Evolutionary conservation across 257 asterid genomes (phyloP).

Genomic region (Solanum etuberosum): DNA sequence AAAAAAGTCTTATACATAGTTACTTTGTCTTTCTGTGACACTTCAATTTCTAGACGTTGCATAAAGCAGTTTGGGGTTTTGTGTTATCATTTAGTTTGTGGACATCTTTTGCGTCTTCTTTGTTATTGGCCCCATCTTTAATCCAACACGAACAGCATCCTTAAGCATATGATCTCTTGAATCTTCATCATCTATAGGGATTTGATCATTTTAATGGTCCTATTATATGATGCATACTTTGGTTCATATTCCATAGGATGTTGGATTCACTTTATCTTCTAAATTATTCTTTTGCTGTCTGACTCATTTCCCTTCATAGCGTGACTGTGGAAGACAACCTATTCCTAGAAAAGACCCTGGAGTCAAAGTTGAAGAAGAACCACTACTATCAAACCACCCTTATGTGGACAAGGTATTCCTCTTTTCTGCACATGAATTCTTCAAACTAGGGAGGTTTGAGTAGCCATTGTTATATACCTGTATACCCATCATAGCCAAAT

Average conservation of each 20-base stretch:
- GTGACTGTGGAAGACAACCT: slow-evolving; percentile 88
- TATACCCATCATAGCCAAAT: not conserved
- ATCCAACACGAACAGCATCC: not conserved
- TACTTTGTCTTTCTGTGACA: not conserved
- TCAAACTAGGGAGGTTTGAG: not conserved
- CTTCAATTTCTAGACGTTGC: not conserved
- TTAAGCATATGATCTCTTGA: not conserved
- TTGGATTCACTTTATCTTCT: slow-evolving; percentile 2
- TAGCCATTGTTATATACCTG: not conserved
- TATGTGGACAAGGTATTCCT: slow-evolving; percentile 70
- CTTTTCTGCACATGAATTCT: not conserved
- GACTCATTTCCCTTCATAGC: slow-evolving; percentile 32
- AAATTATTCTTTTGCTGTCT: slow-evolving; percentile 1
- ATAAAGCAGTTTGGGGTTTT: not conserved
- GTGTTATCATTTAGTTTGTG: not conserved
- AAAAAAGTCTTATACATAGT: not conserved
- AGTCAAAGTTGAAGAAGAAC: slow-evolving; percentile 78
- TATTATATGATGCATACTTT: not conserved
- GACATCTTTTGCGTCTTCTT: not conserved
- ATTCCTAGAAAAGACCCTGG: slow-evolving; percentile 85
- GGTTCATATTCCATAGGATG: not conserved
- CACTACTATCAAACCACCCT: slow-evolving; percentile 86
- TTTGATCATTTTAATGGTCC: not conserved
- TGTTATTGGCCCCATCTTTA: not conserved
- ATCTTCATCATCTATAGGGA: not conserved